Evolutionary conservation across 257 asterid genomes (phyloP), one percentile per base, ranked within the genome.

Genomic region (Petunia axillaris): DNA sequence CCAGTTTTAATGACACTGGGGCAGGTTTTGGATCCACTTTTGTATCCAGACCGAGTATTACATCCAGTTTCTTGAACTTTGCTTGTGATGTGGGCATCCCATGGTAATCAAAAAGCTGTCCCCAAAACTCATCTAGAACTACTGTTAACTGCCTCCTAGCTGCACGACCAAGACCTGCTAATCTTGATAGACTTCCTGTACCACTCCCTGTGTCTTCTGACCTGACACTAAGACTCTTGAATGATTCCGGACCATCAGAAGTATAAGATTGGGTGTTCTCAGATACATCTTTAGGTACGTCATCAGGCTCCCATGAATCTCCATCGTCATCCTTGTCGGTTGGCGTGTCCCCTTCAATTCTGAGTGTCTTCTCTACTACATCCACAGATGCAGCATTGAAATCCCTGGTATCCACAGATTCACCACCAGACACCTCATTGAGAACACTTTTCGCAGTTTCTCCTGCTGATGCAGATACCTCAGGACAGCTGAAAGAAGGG

Each of bases 141-240:
- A 79, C 76, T 67, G 98, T 86, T 63, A 96, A 78, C 81, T 94
- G 98, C 73, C 97, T 94, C 89, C 99, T 89, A 43, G 93, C 98
- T 50, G 99, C 93, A 75, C 98, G 98, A 37, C 99, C 98, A 77
- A 96, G 90, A 74, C 99, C 98, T 52, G 90, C 97, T 82, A 92
- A 76, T 84, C 97, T 90, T 3, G 98, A 96, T 46, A 94, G 95
- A 71, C 98, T 94, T 77, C 98, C 98, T 0, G 94, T 75, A 25
- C 98, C 97, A 80, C 98, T 94, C 80, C 98, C 99, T 9, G 85
- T 77, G 62, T 94, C 98, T 40, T 92, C 99, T 54, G 74, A 70
- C 86, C 87, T 92, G 41, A 93, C 97, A 81, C 92, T 66, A 77
- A 87, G 84, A 84, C 96, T 96, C 89, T 89, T 89, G 81, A 87